Evolutionary conservation across 306 rosid genomes (phyloP), one percentile per base, ranked within the genome.

Genomic region (Abrus precatorius): DNA sequence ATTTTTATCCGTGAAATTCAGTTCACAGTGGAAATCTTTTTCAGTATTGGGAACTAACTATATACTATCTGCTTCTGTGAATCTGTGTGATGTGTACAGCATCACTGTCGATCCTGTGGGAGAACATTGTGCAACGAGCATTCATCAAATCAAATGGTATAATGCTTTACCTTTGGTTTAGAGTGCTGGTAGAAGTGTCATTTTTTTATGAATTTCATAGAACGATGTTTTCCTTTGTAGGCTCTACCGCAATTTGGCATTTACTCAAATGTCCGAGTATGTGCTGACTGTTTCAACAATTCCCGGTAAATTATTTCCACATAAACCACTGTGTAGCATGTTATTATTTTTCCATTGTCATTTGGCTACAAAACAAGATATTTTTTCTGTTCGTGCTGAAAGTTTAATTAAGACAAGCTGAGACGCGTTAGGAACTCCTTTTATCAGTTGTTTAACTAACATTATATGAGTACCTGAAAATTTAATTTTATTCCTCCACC

Each of bases 61-160:
- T 66, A 75, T 34, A 69, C 32, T 74, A 50, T 67, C 43, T 66
- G 66, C 56, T 0, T 80, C 11, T 62, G 28, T 47, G 40, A 36
- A 2, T 36, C 20, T 20, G 20, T 20, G 20, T 20, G 56, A 75
- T 77, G 60, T 29, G 48, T 84, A 44, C 92, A 96, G 98, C 97
- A 92, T 85, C 99, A 96, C 80, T 96, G 99, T 82, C 91, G 99
- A 41, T 80, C 90, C 74, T 93, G 99, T 68, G 99, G 98, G 82
- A 90, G 95, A 87, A 93, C 99, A 14, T 78, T 96, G 88, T 96
- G 99, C 83, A 81, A 68, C 52, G 99, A 96, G 73, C 99, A 96
- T 80, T 96, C 99, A 13, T 81, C 98, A 12, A 60, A 82, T 87
- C 99, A 96, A 86, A 87, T 84, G 93, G 99, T 96, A 77, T 0